Percentiles rank a stretch among this genome's conserved stretches.
Conservation (phyloP, 768 basidiomycete species). For the Boletus vermiculosoides region DNA sequence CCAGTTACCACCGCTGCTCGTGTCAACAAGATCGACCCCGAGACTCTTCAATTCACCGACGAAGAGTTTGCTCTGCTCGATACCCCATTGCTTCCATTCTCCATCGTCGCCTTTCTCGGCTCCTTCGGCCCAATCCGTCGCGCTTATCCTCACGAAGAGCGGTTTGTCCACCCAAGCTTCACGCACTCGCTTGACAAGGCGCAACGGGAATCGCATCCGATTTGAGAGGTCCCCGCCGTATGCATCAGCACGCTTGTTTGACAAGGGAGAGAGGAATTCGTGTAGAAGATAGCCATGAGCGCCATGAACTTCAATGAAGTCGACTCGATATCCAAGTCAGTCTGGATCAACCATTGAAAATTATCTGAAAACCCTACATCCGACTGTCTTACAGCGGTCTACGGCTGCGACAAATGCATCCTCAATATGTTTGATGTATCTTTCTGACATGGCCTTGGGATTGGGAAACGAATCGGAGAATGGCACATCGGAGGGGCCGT, state of each 20-base stretch:
- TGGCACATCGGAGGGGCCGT: constrained; percentile 56
- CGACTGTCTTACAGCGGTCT: constrained; percentile 54
- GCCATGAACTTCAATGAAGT: constrained; percentile 70
- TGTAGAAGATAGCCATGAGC: constrained; percentile 68
- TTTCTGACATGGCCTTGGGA: constrained; percentile 58
- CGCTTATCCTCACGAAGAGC: constrained; percentile 70
- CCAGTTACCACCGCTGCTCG: constrained; percentile 67
- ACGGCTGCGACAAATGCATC: constrained; percentile 58
- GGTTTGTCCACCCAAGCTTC: constrained; percentile 61
- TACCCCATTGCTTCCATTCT: constrained; percentile 68
- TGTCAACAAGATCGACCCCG: constrained; percentile 78
- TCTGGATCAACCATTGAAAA: background rate
- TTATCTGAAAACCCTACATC: constrained; percentile 45
- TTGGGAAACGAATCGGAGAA: constrained; percentile 50
- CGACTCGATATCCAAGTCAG: constrained; percentile 41
- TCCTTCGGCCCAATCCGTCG: constrained; percentile 62
- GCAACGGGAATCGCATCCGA: constrained; percentile 65
- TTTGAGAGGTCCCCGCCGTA: constrained; percentile 77
- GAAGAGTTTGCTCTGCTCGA: constrained; percentile 69
- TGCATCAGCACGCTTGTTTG: constrained; percentile 66
- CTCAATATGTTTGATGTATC: constrained; percentile 55
- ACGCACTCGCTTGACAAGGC: constrained; percentile 51
- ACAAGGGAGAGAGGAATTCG: constrained; percentile 69
- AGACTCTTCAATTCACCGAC: constrained; percentile 53
- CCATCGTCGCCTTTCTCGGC: constrained; percentile 54